Conservation (phyloP, 1,139 yeast genomes). For the Candida tropicalis region DNA sequence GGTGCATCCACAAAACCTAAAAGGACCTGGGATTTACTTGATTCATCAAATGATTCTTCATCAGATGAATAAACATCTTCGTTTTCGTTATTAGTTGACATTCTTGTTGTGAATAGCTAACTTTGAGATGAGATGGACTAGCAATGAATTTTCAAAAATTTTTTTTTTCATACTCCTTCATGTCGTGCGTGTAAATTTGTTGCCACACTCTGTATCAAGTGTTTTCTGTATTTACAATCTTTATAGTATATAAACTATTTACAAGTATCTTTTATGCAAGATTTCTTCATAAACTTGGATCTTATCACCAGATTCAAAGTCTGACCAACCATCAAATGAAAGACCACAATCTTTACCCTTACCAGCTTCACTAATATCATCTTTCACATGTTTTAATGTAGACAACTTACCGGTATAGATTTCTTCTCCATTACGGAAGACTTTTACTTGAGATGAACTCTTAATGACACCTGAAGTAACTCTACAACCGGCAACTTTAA, state of each 20-base stretch:
- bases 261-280: conserved; percentile 68
- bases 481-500: conserved; percentile 85
- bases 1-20: conserved; percentile 69
- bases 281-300: conserved; percentile 76
- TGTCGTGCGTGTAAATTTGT: no score
- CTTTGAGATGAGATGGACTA: conserved; percentile 9
- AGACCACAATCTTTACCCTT: conserved; percentile 94
- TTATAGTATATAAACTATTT: conserved; percentile 15
- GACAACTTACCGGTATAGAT: conserved; percentile 71
- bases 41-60: conserved; percentile 32
- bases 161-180: conserved; percentile 6
- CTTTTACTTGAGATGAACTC: conserved; percentile 62
- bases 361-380: conserved; percentile 73
- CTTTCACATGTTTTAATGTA: conserved; percentile 81
- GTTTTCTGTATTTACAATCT: conserved; percentile 6
- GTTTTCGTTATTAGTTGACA: conserved; percentile 24
- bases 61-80: conserved; percentile 48
- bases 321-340: conserved; percentile 70
- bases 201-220: no score
- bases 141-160: conserved; percentile 13
- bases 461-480: conserved; percentile 71
- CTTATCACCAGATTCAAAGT: conserved; percentile 73
- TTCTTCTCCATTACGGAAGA: conserved; percentile 55
- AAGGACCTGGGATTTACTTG: conserved; percentile 33
- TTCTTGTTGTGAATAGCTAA: conserved; percentile 8